Evolutionary conservation across 1,284 basidiomycete species (phyloP).

Genomic region (Boletus mariae): DNA sequence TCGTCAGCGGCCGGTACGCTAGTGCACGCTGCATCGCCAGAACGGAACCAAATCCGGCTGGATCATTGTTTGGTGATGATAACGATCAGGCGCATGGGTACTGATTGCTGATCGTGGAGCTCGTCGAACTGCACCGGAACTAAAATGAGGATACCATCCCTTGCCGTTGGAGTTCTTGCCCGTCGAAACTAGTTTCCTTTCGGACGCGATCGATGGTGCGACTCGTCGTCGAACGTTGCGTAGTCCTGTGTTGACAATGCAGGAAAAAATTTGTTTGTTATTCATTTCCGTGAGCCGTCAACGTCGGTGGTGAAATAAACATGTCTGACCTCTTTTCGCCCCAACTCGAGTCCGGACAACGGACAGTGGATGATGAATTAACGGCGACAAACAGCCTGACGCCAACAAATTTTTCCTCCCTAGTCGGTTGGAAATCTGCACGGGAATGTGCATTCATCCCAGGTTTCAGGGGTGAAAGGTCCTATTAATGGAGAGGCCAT

Average conservation of each 20-base stretch:
- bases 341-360: conserved; percentile 6
- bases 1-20: conserved; percentile 4
- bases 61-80: conserved; percentile 20
- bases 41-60: conserved; percentile 22
- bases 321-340: conserved; percentile 15
- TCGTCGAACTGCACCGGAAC: conserved; percentile 8
- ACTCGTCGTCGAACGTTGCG: conserved; percentile 11
- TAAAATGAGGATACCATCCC: conserved; percentile 9
- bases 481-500: conserved; percentile 25
- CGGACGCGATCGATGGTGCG: conserved; percentile 12
- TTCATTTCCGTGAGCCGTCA: conserved; percentile 29
- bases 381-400: conserved; percentile 10
- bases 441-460: conserved; percentile 3
- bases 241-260: conserved; percentile 17
- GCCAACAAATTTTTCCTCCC: conserved; percentile 17
- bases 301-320: conserved; percentile 24
- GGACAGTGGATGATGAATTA: conserved; percentile 18
- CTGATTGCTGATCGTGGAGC: conserved; percentile 20
- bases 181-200: neutral
- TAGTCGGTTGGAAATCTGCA: conserved; percentile 15
- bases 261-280: conserved; percentile 27
- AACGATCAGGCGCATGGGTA: conserved; percentile 14
- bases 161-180: neutral
- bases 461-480: conserved; percentile 6
- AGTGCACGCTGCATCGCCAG: conserved; percentile 14